Conservation (phyloP, 495 filamentous ascomycete species). For the Aspergillus diversus region DNA sequence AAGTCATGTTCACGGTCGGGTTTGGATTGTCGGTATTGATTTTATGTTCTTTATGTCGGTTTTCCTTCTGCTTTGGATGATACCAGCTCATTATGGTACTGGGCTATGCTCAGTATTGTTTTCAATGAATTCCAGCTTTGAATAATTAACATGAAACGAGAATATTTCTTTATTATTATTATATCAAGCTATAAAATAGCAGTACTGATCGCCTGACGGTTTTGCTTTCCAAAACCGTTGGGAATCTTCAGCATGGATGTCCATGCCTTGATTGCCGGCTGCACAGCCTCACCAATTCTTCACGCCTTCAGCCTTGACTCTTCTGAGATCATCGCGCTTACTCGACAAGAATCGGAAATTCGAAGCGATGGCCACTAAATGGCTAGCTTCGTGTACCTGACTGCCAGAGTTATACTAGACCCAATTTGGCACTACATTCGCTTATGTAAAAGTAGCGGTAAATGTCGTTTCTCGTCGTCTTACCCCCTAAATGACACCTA, state of each 20-base stretch:
- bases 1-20: conserved; percentile 15
- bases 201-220: not conserved
- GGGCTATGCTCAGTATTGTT: conserved; percentile 35
- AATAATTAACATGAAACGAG: conserved; percentile 40
- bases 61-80: conserved; percentile 39
- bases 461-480: too few species aligned
- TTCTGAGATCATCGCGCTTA: not conserved
- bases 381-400: not conserved
- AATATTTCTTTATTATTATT: conserved; percentile 25
- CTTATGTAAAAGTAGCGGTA: too few species aligned
- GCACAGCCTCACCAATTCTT: conserved; percentile 11
- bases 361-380: not conserved
- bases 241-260: not conserved
- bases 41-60: conserved; percentile 22
- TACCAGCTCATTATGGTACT: conserved; percentile 48
- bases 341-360: conserved; percentile 6
- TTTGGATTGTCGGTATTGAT: conserved; percentile 36
- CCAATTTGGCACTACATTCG: too few species aligned
- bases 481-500: too few species aligned
- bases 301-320: not conserved
- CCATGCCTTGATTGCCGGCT: not conserved
- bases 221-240: not conserved
- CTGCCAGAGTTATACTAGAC: too few species aligned
- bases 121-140: conserved; percentile 36
- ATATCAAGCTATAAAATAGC: not conserved